Base-by-base conservation (phyloP, 2,329 filamentous ascomycete species). In the Metarhizium humberi region DNA sequence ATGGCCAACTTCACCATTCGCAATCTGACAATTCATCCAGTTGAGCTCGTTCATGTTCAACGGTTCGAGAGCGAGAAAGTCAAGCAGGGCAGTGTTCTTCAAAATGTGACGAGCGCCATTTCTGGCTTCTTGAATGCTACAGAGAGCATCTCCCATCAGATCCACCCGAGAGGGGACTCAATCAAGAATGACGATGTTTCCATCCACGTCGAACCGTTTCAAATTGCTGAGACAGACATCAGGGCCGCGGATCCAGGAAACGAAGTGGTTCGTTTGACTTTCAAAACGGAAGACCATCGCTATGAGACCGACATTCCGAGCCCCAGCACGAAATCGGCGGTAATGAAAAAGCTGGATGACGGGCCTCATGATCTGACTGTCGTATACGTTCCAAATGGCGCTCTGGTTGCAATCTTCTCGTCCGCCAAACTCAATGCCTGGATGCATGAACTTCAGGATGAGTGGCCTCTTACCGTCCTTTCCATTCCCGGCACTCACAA, bases 401-500 rank as follows among this genome's bases (percentile, higher is more conserved):
- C 79, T 32, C 75, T 80, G 64, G 71, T 86, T 10, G 72, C 82
- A 45, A 75, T 97, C 58, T 85, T 86, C 71, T 89, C 85, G 58
- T 90, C 85, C 5, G 79, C 85, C 16, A 78, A 83, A 54, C 79
- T 92, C 51, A 68, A 83, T 58, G 73, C 77, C 53, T 96, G 94
- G 94, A 97, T 97, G 92, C 72, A 77, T 55, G 78, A 85, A 58
- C 78, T 97, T 46, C 76, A 79, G 57, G 82, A 92, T 64, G 78
- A 84, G 20, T 86, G 83, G 52, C 84, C 90, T 1, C 76, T 97
- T 4, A 88, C 89, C 1, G 80, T 86, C 3, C 82, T 99, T 51
- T 94, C 88, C 51, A 94, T 97, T 59, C 94, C 94, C 0, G 94
- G 94, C 60, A 96, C 94, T 0, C 94, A 99, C 76, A 97, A 99